phyloP scores from a whole-genome alignment of 192 early-diverging fungal genomes.

The Coemansia sp. region DNA sequence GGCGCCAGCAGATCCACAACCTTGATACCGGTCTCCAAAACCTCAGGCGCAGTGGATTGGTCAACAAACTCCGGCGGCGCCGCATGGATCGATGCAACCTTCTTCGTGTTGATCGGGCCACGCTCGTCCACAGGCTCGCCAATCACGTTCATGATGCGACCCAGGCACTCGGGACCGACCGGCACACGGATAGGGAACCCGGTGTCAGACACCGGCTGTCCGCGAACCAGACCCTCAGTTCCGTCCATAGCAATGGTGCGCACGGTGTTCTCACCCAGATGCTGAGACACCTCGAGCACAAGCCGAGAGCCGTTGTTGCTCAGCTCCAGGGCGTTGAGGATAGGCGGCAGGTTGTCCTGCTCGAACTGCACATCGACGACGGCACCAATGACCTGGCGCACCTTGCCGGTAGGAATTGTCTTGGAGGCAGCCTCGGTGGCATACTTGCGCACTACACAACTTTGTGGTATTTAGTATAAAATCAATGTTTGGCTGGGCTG shows the following conservation, averaged over 20 bases:
- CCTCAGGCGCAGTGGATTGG: conserved; percentile 91
- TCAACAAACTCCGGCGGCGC: conserved; percentile 93
- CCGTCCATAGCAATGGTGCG: conserved; percentile 99
- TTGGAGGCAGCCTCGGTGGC: conserved; percentile 60
- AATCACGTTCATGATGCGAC: conserved; percentile 99
- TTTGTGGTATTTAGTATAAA: neutral
- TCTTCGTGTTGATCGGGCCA: conserved; percentile 92
- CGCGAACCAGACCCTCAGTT: conserved; percentile 96
- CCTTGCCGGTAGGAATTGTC: conserved; percentile 67
- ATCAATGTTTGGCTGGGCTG: too few species aligned
- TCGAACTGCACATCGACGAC: conserved; percentile 98
- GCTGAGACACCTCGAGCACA: conserved; percentile 94
- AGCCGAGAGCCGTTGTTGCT: conserved; percentile 77
- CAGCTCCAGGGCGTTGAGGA: conserved; percentile 96
- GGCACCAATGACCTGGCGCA: conserved; percentile 96
- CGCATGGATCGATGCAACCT: conserved; percentile 84
- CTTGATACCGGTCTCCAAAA: conserved; percentile 98
- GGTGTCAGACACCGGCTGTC: conserved; percentile 91
- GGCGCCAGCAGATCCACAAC: conserved; percentile 97
- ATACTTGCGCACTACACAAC: conserved; percentile 57
- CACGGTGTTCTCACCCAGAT: conserved; percentile 98
- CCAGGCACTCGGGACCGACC: conserved; percentile 91
- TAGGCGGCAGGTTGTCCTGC: conserved; percentile 83
- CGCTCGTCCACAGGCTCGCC: conserved; percentile 98
- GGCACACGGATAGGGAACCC: conserved; percentile 91